Base-by-base conservation (phyloP, 2,329 filamentous ascomycete genomes). In the Pseudonectria buxi region DNA sequence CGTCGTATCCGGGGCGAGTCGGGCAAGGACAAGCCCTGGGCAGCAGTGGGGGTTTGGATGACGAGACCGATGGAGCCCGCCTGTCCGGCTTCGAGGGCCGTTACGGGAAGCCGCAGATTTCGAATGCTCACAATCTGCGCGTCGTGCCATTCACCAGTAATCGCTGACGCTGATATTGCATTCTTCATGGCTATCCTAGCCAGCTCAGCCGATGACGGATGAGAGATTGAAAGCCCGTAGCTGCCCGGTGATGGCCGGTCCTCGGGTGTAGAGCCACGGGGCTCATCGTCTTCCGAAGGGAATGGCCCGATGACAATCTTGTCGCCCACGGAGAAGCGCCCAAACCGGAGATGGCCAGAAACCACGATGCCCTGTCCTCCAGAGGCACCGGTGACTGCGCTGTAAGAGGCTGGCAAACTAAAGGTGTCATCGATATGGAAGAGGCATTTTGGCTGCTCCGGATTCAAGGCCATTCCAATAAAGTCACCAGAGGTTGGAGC, bases 341-440 rank as follows among this genome's bases (percentile, higher is more conserved):
- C 90, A 46, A 84, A 83, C n/a, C 83, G 80, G 10, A 95, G 68
- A 44, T 92, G 77, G 1, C 90, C 90, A 28, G 87, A 89, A 6
- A 95, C 73, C 11, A 98, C 85, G n/a, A 78, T 72, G 7, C 81
- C 81, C 14, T 67, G 61, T 33, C 36, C 36, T 4, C 42, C 35
- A 5, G 41, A 28, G 11, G 36, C 41, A 6, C 43, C 45, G 14
- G 45, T 35, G 26, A 55, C 34, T 10, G 33, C 41, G 49, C 43
- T 42, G 43, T 78, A 79, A 2, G 78, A 76, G 1, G 75, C 73
- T 1, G 82, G 76, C 11, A 89, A 74, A 39, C 76, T 84, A 58
- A 94, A 96, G 1, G 88, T 79, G 49, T 95, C 90, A 55, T 96
- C 90, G 15, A 96, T 76, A 53, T 95, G 85, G 53, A 96, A 96